These are phyloP conservation scores for Gossypium rotundifolium DNA, from an alignment of 345 rosid species.

Conservation along the genomic window DNA sequence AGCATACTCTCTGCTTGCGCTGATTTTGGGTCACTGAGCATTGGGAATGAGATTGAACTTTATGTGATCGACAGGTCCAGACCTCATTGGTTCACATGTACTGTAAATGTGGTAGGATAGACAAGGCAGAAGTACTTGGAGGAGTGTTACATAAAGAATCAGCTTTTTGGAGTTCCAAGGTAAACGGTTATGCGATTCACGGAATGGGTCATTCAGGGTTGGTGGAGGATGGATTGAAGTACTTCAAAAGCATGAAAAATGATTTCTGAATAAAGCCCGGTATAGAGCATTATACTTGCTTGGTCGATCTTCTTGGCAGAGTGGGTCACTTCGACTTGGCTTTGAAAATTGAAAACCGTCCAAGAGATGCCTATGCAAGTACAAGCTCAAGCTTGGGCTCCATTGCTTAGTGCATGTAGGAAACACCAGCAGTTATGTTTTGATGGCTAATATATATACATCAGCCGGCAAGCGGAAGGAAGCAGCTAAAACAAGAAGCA, in stretches of 20 bases:
- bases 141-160: conserved; percentile 29
- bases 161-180: conserved; percentile 49
- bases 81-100: conserved; percentile 47
- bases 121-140: conserved; percentile 40
- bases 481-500: conserved; percentile 28
- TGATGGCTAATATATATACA: conserved; percentile 40
- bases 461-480: conserved; percentile 40
- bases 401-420: conserved; percentile 36
- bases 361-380: conserved; percentile 40
- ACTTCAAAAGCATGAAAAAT: conserved; percentile 33
- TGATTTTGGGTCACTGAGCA: conserved; percentile 42
- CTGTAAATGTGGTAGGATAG: conserved; percentile 45
- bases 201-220: conserved; percentile 47
- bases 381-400: conserved; percentile 35
- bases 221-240: conserved; percentile 38
- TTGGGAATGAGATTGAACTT: conserved; percentile 47
- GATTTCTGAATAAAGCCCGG: conserved; percentile 31
- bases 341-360: conserved; percentile 21
- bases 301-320: conserved; percentile 48
- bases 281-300: conserved; percentile 44
- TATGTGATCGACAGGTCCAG: conserved; percentile 30
- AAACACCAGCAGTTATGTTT: conserved; percentile 32
- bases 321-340: conserved; percentile 43
- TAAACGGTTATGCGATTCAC: conserved; percentile 43
- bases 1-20: conserved; percentile 46